These are phyloP conservation scores for Lasiodiplodia sp. DNA, from an alignment of 2,329 filamentous ascomycete species.

Conservation along the genomic window DNA sequence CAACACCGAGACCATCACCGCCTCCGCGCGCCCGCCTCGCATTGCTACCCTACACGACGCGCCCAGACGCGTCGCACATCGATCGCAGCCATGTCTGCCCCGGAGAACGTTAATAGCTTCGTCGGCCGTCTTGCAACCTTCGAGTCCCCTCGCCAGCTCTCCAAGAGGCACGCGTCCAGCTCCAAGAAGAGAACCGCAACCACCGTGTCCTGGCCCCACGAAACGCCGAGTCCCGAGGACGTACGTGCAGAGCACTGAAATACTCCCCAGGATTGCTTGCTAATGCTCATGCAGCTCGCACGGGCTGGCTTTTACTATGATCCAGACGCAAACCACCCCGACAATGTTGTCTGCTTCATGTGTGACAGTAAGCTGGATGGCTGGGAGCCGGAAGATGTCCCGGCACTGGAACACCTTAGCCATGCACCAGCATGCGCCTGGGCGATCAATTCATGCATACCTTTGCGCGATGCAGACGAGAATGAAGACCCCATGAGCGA, in stretches of 20 bases:
- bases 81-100: slow-evolving; percentile 36
- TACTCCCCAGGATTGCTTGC: not conserved
- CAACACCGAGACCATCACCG: slow-evolving; percentile 17
- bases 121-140: slow-evolving; percentile 85
- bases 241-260: slow-evolving; percentile 53
- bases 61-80: slow-evolving; percentile 19
- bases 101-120: slow-evolving; percentile 66
- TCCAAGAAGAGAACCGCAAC: slow-evolving; percentile 66
- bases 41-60: slow-evolving; percentile 24
- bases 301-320: slow-evolving; percentile 90
- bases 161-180: slow-evolving; percentile 75
- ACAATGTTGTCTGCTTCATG: slow-evolving; percentile 90
- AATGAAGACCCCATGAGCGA: slow-evolving; percentile 76
- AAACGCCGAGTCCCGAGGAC: slow-evolving; percentile 68
- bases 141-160: slow-evolving; percentile 65
- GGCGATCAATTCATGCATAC: slow-evolving; percentile 70
- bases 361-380: slow-evolving; percentile 86
- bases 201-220: slow-evolving; percentile 77
- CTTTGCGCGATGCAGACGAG: slow-evolving; percentile 66
- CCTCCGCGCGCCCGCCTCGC: slow-evolving; percentile 1
- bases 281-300: slow-evolving; percentile 69
- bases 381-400: slow-evolving; percentile 88
- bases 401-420: slow-evolving; percentile 82
- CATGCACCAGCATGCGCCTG: slow-evolving; percentile 86
- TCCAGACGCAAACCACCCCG: slow-evolving; percentile 75